phyloP scores from a whole-genome alignment of 2,329 filamentous ascomycete genomes.

The Ceratocystis cubensis region DNA sequence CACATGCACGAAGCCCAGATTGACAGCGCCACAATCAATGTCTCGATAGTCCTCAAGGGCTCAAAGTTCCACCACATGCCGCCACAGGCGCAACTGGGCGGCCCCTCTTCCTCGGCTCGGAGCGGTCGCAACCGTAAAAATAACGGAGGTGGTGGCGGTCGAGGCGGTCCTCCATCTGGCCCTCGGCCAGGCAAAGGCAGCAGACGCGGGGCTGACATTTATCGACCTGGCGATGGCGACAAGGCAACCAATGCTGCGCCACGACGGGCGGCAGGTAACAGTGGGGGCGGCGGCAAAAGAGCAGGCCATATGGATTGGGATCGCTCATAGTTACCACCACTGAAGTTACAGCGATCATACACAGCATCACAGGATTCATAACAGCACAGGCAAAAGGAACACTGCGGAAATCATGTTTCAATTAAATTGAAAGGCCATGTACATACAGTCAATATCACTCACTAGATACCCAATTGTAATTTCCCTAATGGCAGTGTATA shows the following conservation, averaged over 20 bases:
- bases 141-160: conserved; percentile 24
- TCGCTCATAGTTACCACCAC: background rate
- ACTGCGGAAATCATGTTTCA: no score
- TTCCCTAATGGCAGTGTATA: no score
- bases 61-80: conserved; percentile 38
- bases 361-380: background rate
- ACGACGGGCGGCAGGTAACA: background rate
- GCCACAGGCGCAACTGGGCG: conserved; percentile 42
- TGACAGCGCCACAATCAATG: conserved; percentile 69
- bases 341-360: background rate
- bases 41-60: conserved; percentile 56
- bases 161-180: background rate
- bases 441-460: background rate
- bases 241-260: background rate
- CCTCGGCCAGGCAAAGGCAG: background rate
- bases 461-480: no score
- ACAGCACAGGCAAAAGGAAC: no score
- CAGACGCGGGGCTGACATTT: conserved; percentile 2
- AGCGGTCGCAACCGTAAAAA: conserved; percentile 13
- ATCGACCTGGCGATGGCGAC: conserved; percentile 9
- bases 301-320: background rate
- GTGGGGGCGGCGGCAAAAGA: background rate
- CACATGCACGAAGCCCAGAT: conserved; percentile 98
- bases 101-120: conserved; percentile 20
- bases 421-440: background rate